These are phyloP conservation scores for Neurospora cerealis DNA, from an alignment of 495 filamentous ascomycete genomes.

Conservation along the genomic window DNA sequence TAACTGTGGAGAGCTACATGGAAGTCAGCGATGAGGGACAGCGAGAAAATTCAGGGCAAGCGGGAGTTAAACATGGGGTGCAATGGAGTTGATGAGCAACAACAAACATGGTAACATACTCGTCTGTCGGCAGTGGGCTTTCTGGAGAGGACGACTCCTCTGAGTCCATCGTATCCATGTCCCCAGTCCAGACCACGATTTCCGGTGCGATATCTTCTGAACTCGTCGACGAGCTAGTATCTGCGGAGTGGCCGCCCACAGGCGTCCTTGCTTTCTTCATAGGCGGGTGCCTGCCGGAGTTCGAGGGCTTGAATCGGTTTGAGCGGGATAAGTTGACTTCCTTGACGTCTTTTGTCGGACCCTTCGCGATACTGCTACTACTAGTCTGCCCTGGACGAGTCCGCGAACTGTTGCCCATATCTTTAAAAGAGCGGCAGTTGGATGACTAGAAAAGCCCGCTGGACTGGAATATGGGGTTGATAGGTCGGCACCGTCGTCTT, in stretches of 20 bases:
- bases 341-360: constrained; percentile 5
- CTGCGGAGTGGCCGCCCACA: constrained; percentile 4
- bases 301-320: constrained; percentile 8
- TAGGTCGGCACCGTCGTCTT: constrained; percentile 1
- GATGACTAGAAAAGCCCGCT: neutral
- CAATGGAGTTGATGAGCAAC: neutral
- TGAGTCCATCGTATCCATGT: constrained; percentile 21
- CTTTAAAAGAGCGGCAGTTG: constrained; percentile 2
- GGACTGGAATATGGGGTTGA: neutral
- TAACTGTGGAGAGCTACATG: neutral
- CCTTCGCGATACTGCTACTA: constrained; percentile 13
- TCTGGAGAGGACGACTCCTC: constrained; percentile 1
- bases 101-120: neutral
- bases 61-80: neutral
- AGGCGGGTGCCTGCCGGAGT: constrained; percentile 6
- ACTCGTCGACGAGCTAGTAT: neutral
- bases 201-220: constrained; percentile 25
- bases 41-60: neutral
- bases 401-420: constrained; percentile 19
- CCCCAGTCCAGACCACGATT: constrained; percentile 29
- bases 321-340: constrained; percentile 12
- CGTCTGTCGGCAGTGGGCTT: neutral
- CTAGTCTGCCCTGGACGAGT: constrained; percentile 12
- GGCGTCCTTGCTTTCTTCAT: neutral
- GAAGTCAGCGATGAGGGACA: neutral